phyloP scores from a whole-genome alignment of 176 grass and related monocot species.

The Ensete ventricosum region DNA sequence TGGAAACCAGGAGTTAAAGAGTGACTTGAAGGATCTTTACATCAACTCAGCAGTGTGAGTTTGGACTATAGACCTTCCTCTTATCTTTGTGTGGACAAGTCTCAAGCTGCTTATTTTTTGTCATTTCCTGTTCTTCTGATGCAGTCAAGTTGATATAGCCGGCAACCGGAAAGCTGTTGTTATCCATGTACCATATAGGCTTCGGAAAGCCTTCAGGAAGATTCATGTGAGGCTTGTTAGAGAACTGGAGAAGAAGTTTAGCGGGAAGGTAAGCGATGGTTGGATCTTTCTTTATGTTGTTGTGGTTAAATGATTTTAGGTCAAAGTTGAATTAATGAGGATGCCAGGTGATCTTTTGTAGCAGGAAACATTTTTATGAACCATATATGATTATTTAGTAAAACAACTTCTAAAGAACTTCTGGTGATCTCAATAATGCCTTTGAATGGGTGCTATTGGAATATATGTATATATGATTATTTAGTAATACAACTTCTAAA shows the following conservation, averaged over 20 bases:
- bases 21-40: constrained; percentile 8
- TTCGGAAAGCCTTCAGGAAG: constrained; percentile 1
- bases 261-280: neutral
- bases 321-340: too few relatives aligned
- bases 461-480: too few relatives aligned
- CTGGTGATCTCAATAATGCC: too few relatives aligned
- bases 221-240: constrained; percentile 11
- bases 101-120: neutral
- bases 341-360: too few relatives aligned
- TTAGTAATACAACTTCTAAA: too few relatives aligned
- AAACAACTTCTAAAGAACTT: too few relatives aligned
- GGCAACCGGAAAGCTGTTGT: constrained; percentile 12
- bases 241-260: constrained; percentile 17
- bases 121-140: neutral
- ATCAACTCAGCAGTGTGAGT: neutral
- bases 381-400: too few relatives aligned
- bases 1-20: neutral
- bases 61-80: neutral
- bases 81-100: neutral
- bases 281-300: constrained; percentile 2
- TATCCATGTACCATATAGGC: neutral
- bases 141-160: neutral
- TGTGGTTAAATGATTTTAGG: neutral
- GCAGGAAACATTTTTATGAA: too few relatives aligned
- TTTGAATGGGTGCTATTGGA: too few relatives aligned